Evolutionary conservation across 2,329 filamentous ascomycete species (phyloP).

Genomic region (Diplodia seriata): DNA sequence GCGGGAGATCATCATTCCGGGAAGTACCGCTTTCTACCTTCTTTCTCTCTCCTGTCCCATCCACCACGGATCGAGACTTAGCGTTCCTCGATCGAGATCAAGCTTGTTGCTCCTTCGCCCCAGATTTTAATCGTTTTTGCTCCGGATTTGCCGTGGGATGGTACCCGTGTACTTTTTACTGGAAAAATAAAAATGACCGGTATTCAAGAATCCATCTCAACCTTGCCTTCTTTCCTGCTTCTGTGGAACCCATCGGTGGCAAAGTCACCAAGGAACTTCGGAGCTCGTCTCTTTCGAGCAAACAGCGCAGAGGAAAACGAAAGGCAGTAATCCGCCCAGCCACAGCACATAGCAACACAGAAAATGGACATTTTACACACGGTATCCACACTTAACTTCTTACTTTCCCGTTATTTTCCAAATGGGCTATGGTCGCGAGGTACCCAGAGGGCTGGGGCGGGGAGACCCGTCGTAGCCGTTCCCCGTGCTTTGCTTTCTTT

Average conservation of each 20-base stretch:
- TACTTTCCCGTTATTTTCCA: not conserved
- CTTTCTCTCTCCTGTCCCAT: not conserved
- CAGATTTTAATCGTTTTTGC: not conserved
- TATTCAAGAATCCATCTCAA: not conserved
- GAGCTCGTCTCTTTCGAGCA: not conserved
- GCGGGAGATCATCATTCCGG: slow-evolving; percentile 27
- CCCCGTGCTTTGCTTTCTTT: not conserved
- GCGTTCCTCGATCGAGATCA: not conserved
- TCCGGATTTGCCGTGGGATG: not conserved
- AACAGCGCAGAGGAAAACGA: not conserved
- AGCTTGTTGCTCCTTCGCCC: slow-evolving; percentile 4
- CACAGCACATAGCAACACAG: not conserved
- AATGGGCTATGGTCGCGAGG: not conserved
- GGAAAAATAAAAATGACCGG: too few species aligned
- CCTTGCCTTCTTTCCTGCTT: not conserved
- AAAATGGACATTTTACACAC: not conserved
- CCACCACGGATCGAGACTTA: not conserved
- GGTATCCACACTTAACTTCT: not conserved
- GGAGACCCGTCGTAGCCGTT: not conserved
- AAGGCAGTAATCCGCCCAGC: not conserved
- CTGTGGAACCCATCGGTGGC: not conserved
- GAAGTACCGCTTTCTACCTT: not conserved
- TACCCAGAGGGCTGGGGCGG: not conserved
- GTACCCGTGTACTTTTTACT: not conserved
- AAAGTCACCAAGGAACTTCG: not conserved